phyloP scores from a whole-genome alignment of 495 filamentous ascomycete genomes.

The Thermothielavioides terrestris region DNA sequence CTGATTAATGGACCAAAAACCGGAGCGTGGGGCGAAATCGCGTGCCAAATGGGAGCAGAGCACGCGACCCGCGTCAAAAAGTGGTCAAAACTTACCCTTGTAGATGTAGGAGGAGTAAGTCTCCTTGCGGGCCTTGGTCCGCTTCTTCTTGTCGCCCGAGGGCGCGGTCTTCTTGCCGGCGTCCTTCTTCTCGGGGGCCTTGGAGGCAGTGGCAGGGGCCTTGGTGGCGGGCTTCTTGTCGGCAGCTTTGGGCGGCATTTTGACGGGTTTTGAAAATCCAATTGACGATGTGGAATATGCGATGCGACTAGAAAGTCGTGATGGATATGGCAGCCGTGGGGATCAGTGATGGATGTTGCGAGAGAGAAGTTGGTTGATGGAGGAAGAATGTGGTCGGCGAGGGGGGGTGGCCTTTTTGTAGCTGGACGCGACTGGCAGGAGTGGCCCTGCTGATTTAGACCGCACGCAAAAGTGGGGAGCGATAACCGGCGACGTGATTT shows the following conservation, averaged over 20 bases:
- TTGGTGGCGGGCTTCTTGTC: conserved; percentile 98
- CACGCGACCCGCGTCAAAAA: background rate
- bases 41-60: background rate
- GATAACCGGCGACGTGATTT: conserved; percentile 23
- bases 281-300: conserved; percentile 23
- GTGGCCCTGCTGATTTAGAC: conserved; percentile 29
- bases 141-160: conserved; percentile 99
- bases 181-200: conserved; percentile 93
- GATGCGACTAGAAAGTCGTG: conserved; percentile 30
- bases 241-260: conserved; percentile 91
- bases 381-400: conserved; percentile 36
- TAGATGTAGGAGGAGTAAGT: conserved; percentile 99
- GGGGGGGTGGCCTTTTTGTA: conserved; percentile 44
- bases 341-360: conserved; percentile 30
- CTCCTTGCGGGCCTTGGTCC: conserved; percentile 99
- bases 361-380: conserved; percentile 38
- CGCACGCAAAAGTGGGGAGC: conserved; percentile 20
- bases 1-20: background rate
- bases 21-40: background rate
- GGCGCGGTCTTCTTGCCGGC: conserved; percentile 98
- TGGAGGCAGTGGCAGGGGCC: conserved; percentile 72
- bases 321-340: conserved; percentile 19
- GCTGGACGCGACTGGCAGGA: conserved; percentile 38
- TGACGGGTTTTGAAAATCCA: conserved; percentile 37
- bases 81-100: conserved; percentile 66